Base-by-base conservation (phyloP, 2,329 filamentous ascomycete genomes). In the Domatiomyces globalis region DNA sequence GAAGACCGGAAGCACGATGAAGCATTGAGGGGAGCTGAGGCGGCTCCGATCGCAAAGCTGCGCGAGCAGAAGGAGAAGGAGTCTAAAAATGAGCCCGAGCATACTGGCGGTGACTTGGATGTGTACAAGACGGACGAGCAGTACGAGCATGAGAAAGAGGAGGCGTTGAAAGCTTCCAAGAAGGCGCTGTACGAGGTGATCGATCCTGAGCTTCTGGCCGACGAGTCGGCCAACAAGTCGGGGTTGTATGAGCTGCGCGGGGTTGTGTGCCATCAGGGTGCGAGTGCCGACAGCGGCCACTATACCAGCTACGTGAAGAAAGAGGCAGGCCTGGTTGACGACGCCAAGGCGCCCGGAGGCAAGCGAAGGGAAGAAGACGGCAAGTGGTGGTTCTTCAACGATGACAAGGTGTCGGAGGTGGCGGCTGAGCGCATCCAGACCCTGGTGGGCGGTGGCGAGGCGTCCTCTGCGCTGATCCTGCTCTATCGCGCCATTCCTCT, bases 381-480 rank as follows among this genome's bases (percentile, higher is more conserved):
- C 60, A 95, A 88, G 63, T 98, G 92, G 92, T 98, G 92, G 90
- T 98, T 92, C 90, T 98, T 98, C 77, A 96, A 98, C 68, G 92
- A 98, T 63, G 90, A 98, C 65, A 94, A 88, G 72, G 92, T 98
- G 33, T 81, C 84, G 12, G 92, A 98, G 72, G 92, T 98, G 25
- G 81, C 87, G 15, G 74, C 80, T 22, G 90, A 96, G 62, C 92
- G 94, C 73, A 94, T 98, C 59, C 85, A 90, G 65, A 84, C 83
- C 2, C 76, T 98, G 49, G 79, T 88, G 48, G 94, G 92, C 53
- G 92, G 94, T 63, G 90, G 72, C 48, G 73, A 75, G 62, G 71
- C 70, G 48, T 71, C 74, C 58, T 74, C 72, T 43, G 72, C 72
- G 0, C 62, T 75, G 43, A 74, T 75, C 48, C 66, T 74, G 46